phyloP scores from a whole-genome alignment of 345 rosid genomes.

The Eucalyptus paniculata region DNA sequence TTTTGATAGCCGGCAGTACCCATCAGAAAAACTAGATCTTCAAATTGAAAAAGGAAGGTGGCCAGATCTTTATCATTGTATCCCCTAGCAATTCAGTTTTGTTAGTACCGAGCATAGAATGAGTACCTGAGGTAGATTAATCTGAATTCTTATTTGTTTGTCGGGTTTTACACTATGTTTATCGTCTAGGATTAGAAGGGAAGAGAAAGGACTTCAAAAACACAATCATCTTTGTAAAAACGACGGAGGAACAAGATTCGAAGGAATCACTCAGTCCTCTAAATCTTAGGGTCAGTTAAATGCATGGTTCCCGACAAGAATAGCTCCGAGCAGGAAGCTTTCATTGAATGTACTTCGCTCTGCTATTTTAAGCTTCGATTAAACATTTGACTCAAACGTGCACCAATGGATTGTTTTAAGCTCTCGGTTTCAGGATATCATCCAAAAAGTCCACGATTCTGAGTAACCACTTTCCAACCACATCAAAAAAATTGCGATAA shows the following conservation, averaged over 20 bases:
- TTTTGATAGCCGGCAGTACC: not conserved
- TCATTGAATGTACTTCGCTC: not conserved
- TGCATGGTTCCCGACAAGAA: not conserved
- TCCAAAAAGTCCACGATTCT: not conserved
- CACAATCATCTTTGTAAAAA: not conserved
- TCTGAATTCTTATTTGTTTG: accelerated
- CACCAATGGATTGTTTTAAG: not conserved
- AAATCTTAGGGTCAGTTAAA: not conserved
- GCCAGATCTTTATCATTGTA: not conserved
- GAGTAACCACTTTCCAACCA: not conserved
- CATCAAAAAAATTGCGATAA: not conserved
- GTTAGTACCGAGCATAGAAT: not conserved
- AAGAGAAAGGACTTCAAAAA: not conserved
- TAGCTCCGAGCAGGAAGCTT: not conserved
- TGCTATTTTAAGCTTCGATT: not conserved
- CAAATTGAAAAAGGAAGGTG: not conserved
- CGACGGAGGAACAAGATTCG: not conserved
- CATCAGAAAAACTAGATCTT: not conserved
- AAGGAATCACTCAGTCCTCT: not conserved
- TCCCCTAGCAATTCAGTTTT: not conserved
- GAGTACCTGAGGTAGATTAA: accelerated
- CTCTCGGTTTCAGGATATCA: not conserved
- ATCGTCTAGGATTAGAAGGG: accelerated
- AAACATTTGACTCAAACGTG: not conserved
- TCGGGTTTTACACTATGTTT: not conserved